phyloP scores from a whole-genome alignment of 2,329 filamentous ascomycete genomes.

The Berkeleyomyces basicola region DNA sequence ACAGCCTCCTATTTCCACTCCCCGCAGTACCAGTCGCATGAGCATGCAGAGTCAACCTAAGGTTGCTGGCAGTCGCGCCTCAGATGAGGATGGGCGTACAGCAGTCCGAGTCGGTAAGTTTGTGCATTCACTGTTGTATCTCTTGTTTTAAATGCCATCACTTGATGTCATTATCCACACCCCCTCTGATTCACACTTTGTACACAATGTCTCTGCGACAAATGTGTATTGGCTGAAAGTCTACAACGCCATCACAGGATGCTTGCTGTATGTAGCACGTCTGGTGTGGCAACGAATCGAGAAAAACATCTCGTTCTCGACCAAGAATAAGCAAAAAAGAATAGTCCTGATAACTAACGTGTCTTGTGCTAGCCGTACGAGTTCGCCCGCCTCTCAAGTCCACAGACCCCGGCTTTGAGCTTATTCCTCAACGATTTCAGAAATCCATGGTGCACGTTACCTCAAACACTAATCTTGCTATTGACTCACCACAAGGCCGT shows the following conservation, averaged over 20 bases:
- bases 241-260: background rate
- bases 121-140: constrained; percentile 5
- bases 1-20: constrained; percentile 23
- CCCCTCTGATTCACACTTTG: background rate
- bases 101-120: constrained; percentile 91
- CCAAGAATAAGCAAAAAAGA: background rate
- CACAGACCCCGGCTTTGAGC: constrained; percentile 78
- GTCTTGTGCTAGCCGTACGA: constrained; percentile 52
- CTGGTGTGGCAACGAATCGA: background rate
- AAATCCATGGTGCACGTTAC: constrained; percentile 81
- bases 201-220: background rate
- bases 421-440: constrained; percentile 92
- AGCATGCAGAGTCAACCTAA: constrained; percentile 64
- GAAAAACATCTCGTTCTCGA: background rate
- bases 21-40: constrained; percentile 65
- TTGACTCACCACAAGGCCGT: constrained; percentile 81
- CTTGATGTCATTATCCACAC: background rate
- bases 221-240: background rate
- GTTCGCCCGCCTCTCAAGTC: constrained; percentile 74
- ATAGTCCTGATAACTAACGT: background rate
- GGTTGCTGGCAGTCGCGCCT: constrained; percentile 61
- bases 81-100: constrained; percentile 78
- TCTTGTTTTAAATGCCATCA: background rate
- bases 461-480: constrained; percentile 65
- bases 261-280: background rate